Evolutionary conservation across 148 eudicot species (phyloP).

Genomic region (Salicornia ramosissima): DNA sequence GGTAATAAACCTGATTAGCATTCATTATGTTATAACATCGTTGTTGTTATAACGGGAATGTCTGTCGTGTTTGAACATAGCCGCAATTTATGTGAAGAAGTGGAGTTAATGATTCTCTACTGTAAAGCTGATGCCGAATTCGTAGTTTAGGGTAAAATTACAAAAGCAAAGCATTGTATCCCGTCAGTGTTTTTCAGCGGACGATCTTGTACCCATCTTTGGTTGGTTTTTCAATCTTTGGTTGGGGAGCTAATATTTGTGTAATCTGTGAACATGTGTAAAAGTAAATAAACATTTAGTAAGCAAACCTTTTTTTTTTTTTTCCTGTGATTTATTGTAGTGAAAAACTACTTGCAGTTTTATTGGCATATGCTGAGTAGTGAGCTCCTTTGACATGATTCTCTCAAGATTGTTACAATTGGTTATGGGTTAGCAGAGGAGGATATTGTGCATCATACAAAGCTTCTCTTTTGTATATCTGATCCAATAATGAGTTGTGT

Average conservation of each 20-base stretch:
- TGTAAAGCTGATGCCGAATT: not conserved
- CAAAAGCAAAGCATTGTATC: not conserved
- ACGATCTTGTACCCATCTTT: not conserved
- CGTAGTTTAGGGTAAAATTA: not conserved
- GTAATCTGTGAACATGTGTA: not conserved
- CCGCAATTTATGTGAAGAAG: not conserved
- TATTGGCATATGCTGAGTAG: no score
- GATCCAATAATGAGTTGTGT: no score
- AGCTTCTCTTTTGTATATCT: no score
- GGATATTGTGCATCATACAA: no score
- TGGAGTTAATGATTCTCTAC: not conserved
- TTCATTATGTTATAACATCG: not conserved
- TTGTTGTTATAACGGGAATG: not conserved
- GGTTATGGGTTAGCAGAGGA: no score
- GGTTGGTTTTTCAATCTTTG: not conserved
- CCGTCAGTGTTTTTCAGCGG: not conserved
- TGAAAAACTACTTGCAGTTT: no score
- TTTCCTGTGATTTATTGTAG: not conserved
- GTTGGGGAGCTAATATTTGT: not conserved
- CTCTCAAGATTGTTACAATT: no score
- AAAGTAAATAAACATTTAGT: not conserved
- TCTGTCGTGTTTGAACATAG: not conserved
- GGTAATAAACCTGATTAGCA: conserved; percentile 5
- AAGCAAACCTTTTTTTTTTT: no score
- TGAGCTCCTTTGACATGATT: no score